Percentiles rank a stretch among this genome's conserved stretches.
phyloP scores from a whole-genome alignment of 2,329 filamentous ascomycete genomes.

The Ilyonectria robusta region DNA sequence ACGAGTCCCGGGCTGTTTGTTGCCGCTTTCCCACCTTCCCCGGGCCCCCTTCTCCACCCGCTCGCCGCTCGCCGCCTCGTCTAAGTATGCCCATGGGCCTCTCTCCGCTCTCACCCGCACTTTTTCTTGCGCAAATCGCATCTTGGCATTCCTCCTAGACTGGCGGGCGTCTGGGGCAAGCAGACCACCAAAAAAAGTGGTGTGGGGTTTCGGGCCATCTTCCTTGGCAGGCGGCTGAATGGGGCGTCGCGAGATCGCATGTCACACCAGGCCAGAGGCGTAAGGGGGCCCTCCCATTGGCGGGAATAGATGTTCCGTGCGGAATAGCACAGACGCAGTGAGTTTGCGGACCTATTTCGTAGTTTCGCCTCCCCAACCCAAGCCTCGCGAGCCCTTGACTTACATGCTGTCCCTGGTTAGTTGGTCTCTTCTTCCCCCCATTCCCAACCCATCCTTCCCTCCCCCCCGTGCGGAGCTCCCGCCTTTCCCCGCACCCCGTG shows the following conservation, averaged over 20 bases:
- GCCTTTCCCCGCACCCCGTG: slow-evolving; percentile 27
- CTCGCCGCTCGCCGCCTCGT: background rate
- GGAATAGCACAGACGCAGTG: background rate
- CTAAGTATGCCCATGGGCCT: background rate
- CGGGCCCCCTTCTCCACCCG: slow-evolving; percentile 22
- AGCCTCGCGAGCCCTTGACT: slow-evolving; percentile 1
- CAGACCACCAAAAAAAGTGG: slow-evolving; percentile 13
- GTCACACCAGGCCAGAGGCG: background rate
- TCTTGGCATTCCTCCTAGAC: background rate
- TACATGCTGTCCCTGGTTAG: background rate
- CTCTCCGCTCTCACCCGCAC: background rate
- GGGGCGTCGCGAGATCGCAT: slow-evolving; percentile 10
- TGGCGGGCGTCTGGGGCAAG: background rate
- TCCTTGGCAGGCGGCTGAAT: slow-evolving; percentile 19
- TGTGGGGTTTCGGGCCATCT: slow-evolving; percentile 18
- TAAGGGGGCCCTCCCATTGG: slow-evolving; percentile 8
- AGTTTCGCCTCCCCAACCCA: background rate
- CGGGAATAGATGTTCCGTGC: slow-evolving; percentile 8
- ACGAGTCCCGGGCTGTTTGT: slow-evolving; percentile 19
- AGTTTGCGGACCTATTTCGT: background rate
- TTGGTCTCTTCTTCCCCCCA: background rate
- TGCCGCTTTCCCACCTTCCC: slow-evolving; percentile 4
- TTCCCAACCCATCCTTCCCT: background rate
- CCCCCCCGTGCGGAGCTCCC: slow-evolving; percentile 16
- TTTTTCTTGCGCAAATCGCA: background rate